Conservation (phyloP, 371 early-diverging fungal species). For the Cokeromyces recurvatus region DNA sequence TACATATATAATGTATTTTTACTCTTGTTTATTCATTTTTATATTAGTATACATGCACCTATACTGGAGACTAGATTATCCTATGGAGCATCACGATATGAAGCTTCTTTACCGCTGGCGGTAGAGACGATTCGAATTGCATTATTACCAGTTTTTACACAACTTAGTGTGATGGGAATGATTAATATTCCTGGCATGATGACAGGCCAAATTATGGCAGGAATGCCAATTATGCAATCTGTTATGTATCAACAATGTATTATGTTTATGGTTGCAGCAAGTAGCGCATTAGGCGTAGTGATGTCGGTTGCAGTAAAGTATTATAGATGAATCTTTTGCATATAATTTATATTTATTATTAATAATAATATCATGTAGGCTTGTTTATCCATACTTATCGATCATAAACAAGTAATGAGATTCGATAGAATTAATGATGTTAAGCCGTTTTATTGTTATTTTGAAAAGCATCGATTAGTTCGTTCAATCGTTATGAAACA, state of each 20-base stretch:
- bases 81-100: conserved; percentile 83
- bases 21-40: no score
- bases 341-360: background rate
- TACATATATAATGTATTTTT: background rate
- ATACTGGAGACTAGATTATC: conserved; percentile 69
- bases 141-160: conserved; percentile 76
- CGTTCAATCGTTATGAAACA: no score
- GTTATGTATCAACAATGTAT: conserved; percentile 80
- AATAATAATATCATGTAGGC: no score
- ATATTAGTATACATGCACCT: conserved; percentile 62
- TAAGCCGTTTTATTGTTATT: conserved; percentile 6
- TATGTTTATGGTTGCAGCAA: conserved; percentile 79
- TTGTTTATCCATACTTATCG: conserved; percentile 56
- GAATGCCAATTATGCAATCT: conserved; percentile 74
- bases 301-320: conserved; percentile 52
- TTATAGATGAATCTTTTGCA: background rate
- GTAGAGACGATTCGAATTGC: conserved; percentile 71
- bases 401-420: conserved; percentile 51
- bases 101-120: conserved; percentile 73
- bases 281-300: conserved; percentile 62
- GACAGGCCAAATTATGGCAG: conserved; percentile 88
- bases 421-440: conserved; percentile 47
- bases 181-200: conserved; percentile 91
- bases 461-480: background rate
- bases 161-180: conserved; percentile 81